Evolutionary conservation across 768 basidiomycete genomes (phyloP).

Genomic region (Phylloporus sp.): DNA sequence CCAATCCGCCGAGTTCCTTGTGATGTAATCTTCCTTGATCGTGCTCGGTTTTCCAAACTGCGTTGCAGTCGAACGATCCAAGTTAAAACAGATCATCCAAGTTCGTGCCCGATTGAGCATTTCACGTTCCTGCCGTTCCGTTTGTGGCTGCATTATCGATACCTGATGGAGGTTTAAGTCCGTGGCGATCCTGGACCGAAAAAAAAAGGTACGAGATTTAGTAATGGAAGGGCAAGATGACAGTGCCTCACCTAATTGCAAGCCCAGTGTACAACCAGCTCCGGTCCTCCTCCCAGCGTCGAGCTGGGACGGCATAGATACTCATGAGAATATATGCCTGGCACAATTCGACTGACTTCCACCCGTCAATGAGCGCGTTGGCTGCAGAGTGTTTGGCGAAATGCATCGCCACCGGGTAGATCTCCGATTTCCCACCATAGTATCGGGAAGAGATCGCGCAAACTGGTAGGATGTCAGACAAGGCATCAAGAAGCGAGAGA

Average conservation of each 20-base stretch:
- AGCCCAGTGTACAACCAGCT: slow-evolving; percentile 89
- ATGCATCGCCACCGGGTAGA: slow-evolving; percentile 87
- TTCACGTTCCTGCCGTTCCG: slow-evolving; percentile 77
- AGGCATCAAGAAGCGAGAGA: background rate
- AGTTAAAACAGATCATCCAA: slow-evolving; percentile 88
- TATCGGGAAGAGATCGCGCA: slow-evolving; percentile 86
- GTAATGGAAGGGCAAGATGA: background rate
- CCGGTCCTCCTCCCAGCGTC: slow-evolving; percentile 85
- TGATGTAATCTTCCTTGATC: slow-evolving; percentile 79
- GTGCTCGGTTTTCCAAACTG: slow-evolving; percentile 90
- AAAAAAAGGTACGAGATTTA: background rate
- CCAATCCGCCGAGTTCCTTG: slow-evolving; percentile 71
- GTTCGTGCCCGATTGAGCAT: slow-evolving; percentile 80
- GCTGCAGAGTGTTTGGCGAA: slow-evolving; percentile 82
- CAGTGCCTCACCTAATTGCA: slow-evolving; percentile 58
- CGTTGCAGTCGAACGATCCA: slow-evolving; percentile 84
- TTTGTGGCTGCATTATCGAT: slow-evolving; percentile 54
- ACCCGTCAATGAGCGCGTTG: slow-evolving; percentile 74
- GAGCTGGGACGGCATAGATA: slow-evolving; percentile 74
- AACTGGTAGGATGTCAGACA: slow-evolving; percentile 38
- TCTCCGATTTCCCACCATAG: slow-evolving; percentile 72
- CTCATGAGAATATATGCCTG: slow-evolving; percentile 92
- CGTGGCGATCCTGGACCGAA: slow-evolving; percentile 73
- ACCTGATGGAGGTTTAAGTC: slow-evolving; percentile 83
- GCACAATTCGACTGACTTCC: slow-evolving; percentile 83